A percentile compares a stretch with the other conserved stretches of the same genome.
phyloP scores from a whole-genome alignment of 768 basidiomycete species.

The Pulveroboletus sp. region DNA sequence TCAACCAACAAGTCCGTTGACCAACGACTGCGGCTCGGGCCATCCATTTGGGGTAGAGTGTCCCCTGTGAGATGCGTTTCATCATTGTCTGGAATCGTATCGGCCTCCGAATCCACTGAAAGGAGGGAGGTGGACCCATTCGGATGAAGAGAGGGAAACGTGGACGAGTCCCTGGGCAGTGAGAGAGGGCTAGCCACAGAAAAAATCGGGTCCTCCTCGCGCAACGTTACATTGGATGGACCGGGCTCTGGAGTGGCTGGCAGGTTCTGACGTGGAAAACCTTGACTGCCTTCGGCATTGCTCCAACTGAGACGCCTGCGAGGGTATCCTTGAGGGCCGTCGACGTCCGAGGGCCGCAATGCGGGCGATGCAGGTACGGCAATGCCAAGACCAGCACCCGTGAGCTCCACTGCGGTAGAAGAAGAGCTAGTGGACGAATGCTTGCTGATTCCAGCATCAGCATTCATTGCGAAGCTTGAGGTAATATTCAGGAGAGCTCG shows the following conservation, averaged over 20 bases:
- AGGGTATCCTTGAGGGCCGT: conserved; percentile 29
- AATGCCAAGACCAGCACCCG: conserved; percentile 41
- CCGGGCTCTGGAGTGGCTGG: conserved; percentile 18
- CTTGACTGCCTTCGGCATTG: conserved; percentile 40
- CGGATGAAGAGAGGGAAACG: conserved; percentile 42
- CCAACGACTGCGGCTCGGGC: conserved; percentile 20
- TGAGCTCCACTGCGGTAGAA: conserved; percentile 55
- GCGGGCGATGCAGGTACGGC: conserved; percentile 54
- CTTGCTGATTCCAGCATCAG: conserved; percentile 1
- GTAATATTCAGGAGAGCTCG: too few relatives aligned
- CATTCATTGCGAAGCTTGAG: conserved; percentile 11
- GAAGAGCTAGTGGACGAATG: conserved; percentile 39
- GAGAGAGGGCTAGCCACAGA: conserved; percentile 36
- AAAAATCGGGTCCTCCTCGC: conserved; percentile 47
- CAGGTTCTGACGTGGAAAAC: conserved; percentile 43
- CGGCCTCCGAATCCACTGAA: conserved; percentile 30
- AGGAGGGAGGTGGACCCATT: conserved; percentile 54
- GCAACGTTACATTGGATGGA: conserved; percentile 16
- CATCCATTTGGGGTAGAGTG: conserved; percentile 31
- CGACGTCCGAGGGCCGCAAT: conserved; percentile 32
- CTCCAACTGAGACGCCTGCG: conserved; percentile 62
- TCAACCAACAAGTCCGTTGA: conserved; percentile 33
- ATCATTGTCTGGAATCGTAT: conserved; percentile 53
- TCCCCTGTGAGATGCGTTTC: conserved; percentile 54
- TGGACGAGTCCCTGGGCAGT: conserved; percentile 27